phyloP scores from a whole-genome alignment of 345 rosid species.

The Eucalyptus regnans region DNA sequence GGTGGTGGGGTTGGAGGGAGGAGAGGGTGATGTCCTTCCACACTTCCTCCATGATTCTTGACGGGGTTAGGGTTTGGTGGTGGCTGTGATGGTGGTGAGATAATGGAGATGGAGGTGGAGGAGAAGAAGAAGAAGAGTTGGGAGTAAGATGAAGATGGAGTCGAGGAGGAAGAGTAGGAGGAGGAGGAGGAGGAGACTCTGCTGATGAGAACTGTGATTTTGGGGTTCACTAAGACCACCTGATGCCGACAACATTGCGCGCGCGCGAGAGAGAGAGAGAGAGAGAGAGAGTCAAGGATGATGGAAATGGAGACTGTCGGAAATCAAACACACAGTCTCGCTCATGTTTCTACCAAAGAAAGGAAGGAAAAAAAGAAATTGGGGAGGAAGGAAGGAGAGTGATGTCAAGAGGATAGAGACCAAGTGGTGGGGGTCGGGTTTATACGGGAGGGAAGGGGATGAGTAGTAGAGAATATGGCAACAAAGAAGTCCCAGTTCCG shows the following conservation, averaged over 20 bases:
- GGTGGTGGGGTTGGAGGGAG: conserved; percentile 20
- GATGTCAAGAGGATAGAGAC: background rate
- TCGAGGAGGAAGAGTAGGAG: background rate
- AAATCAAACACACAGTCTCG: background rate
- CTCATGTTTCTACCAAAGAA: background rate
- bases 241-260: background rate
- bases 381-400: background rate
- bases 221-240: background rate
- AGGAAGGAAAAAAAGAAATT: background rate
- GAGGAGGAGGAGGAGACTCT: background rate
- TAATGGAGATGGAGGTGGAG: background rate
- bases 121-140: no score
- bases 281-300: background rate
- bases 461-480: background rate
- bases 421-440: background rate
- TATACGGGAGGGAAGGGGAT: background rate
- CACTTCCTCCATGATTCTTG: conserved; percentile 59
- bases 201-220: background rate
- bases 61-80: background rate
- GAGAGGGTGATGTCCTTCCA: conserved; percentile 68
- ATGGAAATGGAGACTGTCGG: background rate
- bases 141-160: background rate
- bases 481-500: background rate
- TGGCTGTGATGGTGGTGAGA: background rate
- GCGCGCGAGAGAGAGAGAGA: background rate